Conservation (phyloP, 345 rosid species). For the Syzygium jambos region DNA sequence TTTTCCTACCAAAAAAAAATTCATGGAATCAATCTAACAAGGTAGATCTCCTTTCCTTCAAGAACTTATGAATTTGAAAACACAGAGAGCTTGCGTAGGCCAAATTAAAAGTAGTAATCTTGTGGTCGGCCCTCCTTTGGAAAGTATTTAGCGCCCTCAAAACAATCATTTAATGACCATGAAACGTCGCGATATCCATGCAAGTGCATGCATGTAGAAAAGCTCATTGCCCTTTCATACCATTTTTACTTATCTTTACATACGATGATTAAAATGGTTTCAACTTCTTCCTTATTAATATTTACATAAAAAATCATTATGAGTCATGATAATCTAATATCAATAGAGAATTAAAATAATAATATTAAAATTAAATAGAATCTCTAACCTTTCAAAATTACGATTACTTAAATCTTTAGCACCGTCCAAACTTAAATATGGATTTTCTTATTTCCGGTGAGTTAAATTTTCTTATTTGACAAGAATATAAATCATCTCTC, state of each 20-base stretch:
- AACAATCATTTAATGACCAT: not conserved
- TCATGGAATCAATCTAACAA: not conserved
- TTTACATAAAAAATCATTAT: not conserved
- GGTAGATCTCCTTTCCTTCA: not conserved
- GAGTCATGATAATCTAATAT: not conserved
- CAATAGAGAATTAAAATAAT: not conserved
- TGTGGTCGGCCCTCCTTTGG: not conserved
- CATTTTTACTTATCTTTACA: not conserved
- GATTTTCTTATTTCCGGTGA: not conserved
- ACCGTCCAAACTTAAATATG: not conserved
- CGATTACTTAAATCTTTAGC: not conserved
- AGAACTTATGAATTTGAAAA: not conserved
- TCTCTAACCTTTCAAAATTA: not conserved
- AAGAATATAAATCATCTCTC: not conserved
- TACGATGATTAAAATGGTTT: not conserved
- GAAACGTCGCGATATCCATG: not conserved
- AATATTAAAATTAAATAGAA: not conserved
- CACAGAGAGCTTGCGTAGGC: not conserved
- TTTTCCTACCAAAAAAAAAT: not conserved
- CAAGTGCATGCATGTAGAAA: not conserved
- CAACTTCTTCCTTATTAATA: not conserved
- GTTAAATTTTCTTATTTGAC: not conserved
- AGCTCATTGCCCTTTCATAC: not conserved
- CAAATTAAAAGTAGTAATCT: not conserved
- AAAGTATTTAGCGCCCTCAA: not conserved